A percentile compares a stretch with the other conserved stretches of the same genome.
Evolutionary conservation across 75 land plant species (phyloP).

Genomic region (Pinus albicaulis): DNA sequence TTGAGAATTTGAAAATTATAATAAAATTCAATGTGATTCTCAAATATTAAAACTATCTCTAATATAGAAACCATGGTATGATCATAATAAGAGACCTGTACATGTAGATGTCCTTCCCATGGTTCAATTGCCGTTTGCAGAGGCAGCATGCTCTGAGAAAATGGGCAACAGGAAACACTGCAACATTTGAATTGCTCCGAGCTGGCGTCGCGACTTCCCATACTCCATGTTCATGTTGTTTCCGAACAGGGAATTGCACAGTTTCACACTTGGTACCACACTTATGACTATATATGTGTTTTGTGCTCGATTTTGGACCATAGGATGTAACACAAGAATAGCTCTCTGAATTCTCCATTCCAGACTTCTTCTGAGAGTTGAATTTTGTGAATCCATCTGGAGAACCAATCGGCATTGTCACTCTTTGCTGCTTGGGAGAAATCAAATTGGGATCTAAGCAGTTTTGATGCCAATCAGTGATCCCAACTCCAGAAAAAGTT

Average conservation of each 20-base stretch:
- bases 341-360: constrained; percentile 24
- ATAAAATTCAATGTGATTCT: not conserved
- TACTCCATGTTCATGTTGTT: not conserved
- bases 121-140: constrained; percentile 22
- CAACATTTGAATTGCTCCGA: not conserved
- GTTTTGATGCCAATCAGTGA: constrained; percentile 6
- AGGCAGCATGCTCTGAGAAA: constrained; percentile 29
- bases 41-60: not conserved
- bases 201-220: not conserved
- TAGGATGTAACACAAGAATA: constrained; percentile 39
- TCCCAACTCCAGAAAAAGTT: not conserved
- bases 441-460: constrained; percentile 14
- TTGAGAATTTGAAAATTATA: not conserved
- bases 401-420: constrained; percentile 4
- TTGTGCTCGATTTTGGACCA: constrained; percentile 3
- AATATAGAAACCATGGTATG: not conserved
- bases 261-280: not conserved
- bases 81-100: constrained; percentile 19
- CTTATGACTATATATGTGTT: not conserved
- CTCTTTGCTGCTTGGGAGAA: not conserved
- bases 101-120: constrained; percentile 38
- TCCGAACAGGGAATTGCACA: not conserved
- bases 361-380: not conserved
- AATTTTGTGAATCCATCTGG: not conserved
- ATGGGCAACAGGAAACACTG: not conserved